Evolutionary conservation across 108 stramenopile species (phyloP), one percentile per base, ranked within the genome.

Genomic region (Epipyxis sp.): DNA sequence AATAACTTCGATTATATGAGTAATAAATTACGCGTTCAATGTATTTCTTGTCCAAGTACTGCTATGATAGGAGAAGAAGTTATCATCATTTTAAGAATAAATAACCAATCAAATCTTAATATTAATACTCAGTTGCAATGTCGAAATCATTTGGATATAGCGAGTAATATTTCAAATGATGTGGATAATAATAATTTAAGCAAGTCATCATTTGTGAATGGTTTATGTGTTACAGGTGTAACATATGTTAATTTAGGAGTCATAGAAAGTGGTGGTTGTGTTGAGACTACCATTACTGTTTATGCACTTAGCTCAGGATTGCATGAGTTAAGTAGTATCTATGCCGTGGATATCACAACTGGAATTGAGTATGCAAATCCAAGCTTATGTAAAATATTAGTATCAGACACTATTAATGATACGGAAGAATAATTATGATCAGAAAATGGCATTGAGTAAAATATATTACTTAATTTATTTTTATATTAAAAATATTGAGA

Each of bases 361-460:
- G 25, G 25, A n/a, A n/a, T n/a, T n/a, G 54, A 57, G 54, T 57
- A n/a, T 57, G 54, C 25, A 57, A n/a, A n/a, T n/a, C n/a, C 25
- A n/a, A n/a, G n/a, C 25, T 57, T 57, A n/a, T 57, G 54, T 57
- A n/a, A 57, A 57, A 57, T 57, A 57, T n/a, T 57, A n/a, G 54
- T 57, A 57, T 57, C 25, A n/a, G 54, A 57, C n/a, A n/a, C n/a
- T n/a, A n/a, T n/a, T n/a, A n/a, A n/a, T n/a, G n/a, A n/a, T n/a
- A n/a, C n/a, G n/a, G n/a, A n/a, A n/a, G n/a, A n/a, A n/a, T n/a
- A n/a, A n/a, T n/a, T n/a, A n/a, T n/a, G n/a, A n/a, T n/a, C n/a
- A n/a, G n/a, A n/a, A n/a, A n/a, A n/a, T n/a, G n/a, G n/a, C n/a
- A n/a, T n/a, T n/a, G n/a, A n/a, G n/a, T n/a, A n/a, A n/a, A n/a